phyloP scores from a whole-genome alignment of 1,139 yeast genomes.

The Protomyces gravidus region DNA sequence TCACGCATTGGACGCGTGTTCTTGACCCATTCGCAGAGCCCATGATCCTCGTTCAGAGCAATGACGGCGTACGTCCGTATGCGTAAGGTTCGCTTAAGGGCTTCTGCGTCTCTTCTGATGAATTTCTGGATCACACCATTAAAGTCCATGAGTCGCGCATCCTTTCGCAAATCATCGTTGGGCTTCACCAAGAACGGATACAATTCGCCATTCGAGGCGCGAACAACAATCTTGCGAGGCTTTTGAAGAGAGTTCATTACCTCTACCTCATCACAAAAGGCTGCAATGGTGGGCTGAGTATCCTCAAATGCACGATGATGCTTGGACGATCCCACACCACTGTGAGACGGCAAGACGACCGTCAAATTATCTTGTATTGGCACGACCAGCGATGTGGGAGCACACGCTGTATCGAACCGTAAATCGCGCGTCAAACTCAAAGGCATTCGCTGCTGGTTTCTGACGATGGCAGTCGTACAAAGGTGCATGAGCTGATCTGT shows the following conservation, averaged over 20 bases:
- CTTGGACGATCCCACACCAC: conserved; percentile 39
- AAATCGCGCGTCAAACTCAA: conserved; percentile 46
- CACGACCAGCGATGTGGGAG: conserved; percentile 67
- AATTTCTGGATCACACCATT: conserved; percentile 81
- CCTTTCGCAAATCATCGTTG: conserved; percentile 89
- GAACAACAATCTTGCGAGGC: conserved; percentile 72
- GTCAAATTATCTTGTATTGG: conserved; percentile 76
- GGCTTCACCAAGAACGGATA: conserved; percentile 78
- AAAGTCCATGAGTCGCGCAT: conserved; percentile 89
- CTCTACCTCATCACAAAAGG: conserved; percentile 58
- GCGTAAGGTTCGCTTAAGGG: conserved; percentile 63
- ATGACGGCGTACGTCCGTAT: conserved; percentile 84
- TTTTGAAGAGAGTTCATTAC: conserved; percentile 77
- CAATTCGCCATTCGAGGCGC: conserved; percentile 70
- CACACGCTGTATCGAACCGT: conserved; percentile 48
- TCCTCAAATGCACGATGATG: conserved; percentile 54
- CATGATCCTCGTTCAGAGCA: conserved; percentile 80
- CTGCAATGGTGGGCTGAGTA: conserved; percentile 32
- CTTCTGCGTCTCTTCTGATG: conserved; percentile 61
- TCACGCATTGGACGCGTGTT: conserved; percentile 76
- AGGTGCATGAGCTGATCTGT: conserved; percentile 40
- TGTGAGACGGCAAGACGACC: conserved; percentile 51
- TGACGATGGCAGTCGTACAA: conserved; percentile 42
- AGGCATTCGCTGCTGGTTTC: conserved; percentile 45
- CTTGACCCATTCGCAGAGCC: conserved; percentile 89